Conservation (phyloP, 371 early-diverging fungal species). For the Batkoa obscura region DNA sequence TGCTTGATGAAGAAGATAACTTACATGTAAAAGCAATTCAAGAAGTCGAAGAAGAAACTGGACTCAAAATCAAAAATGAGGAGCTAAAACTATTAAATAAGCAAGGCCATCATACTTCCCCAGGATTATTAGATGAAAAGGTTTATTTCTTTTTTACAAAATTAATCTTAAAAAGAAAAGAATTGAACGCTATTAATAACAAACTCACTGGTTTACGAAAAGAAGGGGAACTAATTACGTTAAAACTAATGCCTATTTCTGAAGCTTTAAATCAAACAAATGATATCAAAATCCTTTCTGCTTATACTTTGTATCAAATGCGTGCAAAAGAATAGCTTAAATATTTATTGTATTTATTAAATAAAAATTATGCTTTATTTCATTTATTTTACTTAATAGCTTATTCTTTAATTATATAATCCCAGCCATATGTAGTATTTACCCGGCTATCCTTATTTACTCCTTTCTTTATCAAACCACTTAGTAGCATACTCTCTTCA, state of each 20-base stretch:
- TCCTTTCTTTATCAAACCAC: no score
- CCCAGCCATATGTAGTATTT: no score
- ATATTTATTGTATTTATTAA: no score
- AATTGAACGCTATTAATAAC: constrained; percentile 33
- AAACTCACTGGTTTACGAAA: constrained; percentile 49
- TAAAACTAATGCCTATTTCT: constrained; percentile 18
- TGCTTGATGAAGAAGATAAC: constrained; percentile 59
- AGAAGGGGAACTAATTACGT: constrained; percentile 53
- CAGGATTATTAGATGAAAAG: constrained; percentile 69
- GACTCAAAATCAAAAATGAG: constrained; percentile 31
- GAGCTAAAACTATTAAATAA: constrained; percentile 44
- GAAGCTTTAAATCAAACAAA: background rate
- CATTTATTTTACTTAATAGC: no score
- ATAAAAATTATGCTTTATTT: no score
- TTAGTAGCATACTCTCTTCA: no score
- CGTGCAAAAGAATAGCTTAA: no score
- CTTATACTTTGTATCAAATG: no score
- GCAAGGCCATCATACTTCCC: constrained; percentile 35
- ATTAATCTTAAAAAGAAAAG: constrained; percentile 16
- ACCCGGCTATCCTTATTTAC: no score
- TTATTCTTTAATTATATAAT: no score
- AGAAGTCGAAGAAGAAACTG: constrained; percentile 26
- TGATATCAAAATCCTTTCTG: background rate
- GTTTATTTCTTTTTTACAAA: constrained; percentile 41
- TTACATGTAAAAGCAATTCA: constrained; percentile 26